phyloP scores from a whole-genome alignment of 352 stramenopile genomes.

The Phytopythium ostracodes region DNA sequence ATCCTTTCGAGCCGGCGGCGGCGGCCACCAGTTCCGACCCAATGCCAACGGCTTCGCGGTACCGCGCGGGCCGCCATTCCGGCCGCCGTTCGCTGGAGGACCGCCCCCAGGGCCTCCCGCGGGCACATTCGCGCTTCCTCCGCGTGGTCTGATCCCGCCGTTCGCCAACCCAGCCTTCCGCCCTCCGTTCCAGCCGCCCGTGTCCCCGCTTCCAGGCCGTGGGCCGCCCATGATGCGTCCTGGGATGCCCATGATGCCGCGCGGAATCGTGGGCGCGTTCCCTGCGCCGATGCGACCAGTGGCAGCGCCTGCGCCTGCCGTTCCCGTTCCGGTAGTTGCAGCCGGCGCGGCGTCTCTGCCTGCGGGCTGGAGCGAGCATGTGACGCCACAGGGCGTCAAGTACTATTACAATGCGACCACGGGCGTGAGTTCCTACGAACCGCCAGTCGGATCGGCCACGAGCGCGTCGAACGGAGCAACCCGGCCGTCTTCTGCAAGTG shows the following conservation, averaged over 20 bases:
- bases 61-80: slow-evolving; percentile 15
- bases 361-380: slow-evolving; percentile 55
- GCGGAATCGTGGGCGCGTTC: neutral
- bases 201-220: neutral
- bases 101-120: slow-evolving; percentile 1
- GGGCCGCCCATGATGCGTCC: slow-evolving; percentile 2
- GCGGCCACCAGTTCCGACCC: neutral
- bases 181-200: slow-evolving; percentile 17
- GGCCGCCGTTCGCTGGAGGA: slow-evolving; percentile 18
- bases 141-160: slow-evolving; percentile 4
- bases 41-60: neutral
- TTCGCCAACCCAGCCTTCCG: neutral
- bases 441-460: slow-evolving; percentile 12
- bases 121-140: slow-evolving; percentile 7
- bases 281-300: neutral
- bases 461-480: neutral
- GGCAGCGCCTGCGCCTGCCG: neutral
- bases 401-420: slow-evolving; percentile 66
- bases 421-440: slow-evolving; percentile 62
- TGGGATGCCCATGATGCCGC: slow-evolving; percentile 1
- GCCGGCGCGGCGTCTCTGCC: slow-evolving; percentile 16
- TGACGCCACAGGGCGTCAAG: slow-evolving; percentile 40
- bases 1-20: neutral
- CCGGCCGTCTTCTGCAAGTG: neutral
- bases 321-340: neutral